Evolutionary conservation across 495 filamentous ascomycete species (phyloP), one percentile per base, ranked within the genome.

Genomic region (Penicillium ucsense): DNA sequence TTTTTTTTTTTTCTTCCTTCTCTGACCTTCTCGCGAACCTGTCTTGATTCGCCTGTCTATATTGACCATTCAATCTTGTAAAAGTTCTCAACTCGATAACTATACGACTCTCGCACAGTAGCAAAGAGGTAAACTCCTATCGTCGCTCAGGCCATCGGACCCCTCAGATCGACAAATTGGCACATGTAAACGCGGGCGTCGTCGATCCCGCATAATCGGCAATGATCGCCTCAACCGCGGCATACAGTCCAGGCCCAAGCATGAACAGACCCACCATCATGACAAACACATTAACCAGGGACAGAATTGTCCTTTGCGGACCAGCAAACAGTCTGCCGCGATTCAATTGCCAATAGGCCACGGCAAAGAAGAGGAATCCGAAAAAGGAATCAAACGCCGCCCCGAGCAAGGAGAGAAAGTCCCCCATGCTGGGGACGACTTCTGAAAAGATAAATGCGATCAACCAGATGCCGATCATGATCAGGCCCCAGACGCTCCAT

Each of bases 151-250:
- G 37, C 5, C 27, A 11, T 20, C 37, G 9, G 3, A 8, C 34
- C 12, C 8, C 1, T 47, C 9, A 74, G 20, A 73, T 58, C n/a
- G 68, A 53, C 49, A 67, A 41, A 63, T 70, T 71, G 4, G 70
- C 67, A 63, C 71, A 75, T 27, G 62, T 72, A 52, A 75, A 75
- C 29, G 68, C 71, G 12, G 70, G 70, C 40, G 57, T 65, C 0
- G 59, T 54, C 12, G 56, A 46, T 3, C 63, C 60, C 6, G 65
- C 61, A 40, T 75, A 75, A 57, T 73, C 70, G 4, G 54, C 55
- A 50, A 74, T 71, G 34, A 79, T 79, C 35, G 73, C 72, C 59
- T 79, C 63, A 36, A 76, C 66, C 6, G 72, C 72, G 0, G 71
- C 72, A 61, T 78, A 78, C 32, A 75, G 48, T 2, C 74, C 74